A percentile compares a stretch with the other conserved stretches of the same genome.
Evolutionary conservation across 1,284 basidiomycete genomes (phyloP).

Genomic region (Anthracocystis setariae): DNA sequence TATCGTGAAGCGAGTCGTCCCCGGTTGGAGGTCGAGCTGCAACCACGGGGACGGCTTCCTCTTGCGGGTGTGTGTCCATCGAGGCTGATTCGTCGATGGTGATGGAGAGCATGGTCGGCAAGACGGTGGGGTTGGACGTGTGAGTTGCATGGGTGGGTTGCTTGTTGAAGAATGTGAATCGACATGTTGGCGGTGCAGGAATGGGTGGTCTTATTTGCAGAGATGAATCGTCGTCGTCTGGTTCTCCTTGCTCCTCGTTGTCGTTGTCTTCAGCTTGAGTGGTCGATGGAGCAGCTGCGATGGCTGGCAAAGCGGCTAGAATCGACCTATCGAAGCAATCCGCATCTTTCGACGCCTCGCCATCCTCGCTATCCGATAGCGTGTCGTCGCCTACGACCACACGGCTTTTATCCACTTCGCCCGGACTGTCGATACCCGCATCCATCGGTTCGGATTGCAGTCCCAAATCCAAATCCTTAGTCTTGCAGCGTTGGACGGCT

Average conservation of each 20-base stretch:
- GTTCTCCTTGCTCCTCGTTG: too few species aligned
- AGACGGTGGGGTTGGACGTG: background rate
- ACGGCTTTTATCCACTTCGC: conserved; percentile 13
- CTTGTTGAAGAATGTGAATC: conserved; percentile 31
- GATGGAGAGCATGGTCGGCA: background rate
- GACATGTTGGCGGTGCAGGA: conserved; percentile 5
- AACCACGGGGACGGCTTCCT: background rate
- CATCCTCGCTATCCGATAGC: background rate
- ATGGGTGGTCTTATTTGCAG: conserved; percentile 18
- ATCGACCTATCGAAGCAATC: background rate
- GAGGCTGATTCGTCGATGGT: background rate
- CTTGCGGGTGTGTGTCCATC: background rate
- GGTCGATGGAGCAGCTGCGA: background rate
- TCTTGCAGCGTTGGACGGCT: too few species aligned
- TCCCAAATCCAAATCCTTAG: too few species aligned
- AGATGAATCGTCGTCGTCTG: conserved; percentile 13
- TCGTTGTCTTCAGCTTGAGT: too few species aligned
- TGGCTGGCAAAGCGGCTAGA: background rate
- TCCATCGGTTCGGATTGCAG: too few species aligned
- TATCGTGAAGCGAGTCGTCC: background rate
- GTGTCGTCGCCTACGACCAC: conserved; percentile 6
- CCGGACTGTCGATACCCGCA: background rate
- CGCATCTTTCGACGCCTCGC: background rate
- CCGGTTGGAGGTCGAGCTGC: too few species aligned
- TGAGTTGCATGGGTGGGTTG: background rate